These are phyloP conservation scores for Plenodomus tracheiphilus DNA, from an alignment of 2,329 filamentous ascomycete species.

Conservation along the genomic window DNA sequence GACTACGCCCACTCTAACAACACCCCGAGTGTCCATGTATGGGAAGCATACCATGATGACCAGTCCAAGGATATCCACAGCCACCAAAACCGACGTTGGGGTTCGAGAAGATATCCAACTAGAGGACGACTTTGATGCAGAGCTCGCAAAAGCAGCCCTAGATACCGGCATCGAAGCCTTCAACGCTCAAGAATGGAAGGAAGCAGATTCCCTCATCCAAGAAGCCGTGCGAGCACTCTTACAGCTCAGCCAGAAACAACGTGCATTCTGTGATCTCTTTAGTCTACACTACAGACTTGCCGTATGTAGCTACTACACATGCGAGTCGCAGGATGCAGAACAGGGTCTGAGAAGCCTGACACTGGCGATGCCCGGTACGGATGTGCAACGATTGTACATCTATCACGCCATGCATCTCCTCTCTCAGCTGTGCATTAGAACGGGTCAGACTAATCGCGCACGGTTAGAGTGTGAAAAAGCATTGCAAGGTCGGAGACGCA, in stretches of 20 bases:
- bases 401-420: constrained; percentile 29
- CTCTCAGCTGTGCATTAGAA: constrained; percentile 26
- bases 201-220: constrained; percentile 29
- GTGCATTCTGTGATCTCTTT: constrained; percentile 26
- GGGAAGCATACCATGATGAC: constrained; percentile 1
- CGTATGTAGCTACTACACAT: constrained; percentile 29
- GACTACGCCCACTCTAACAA: neutral
- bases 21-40: neutral
- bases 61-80: neutral
- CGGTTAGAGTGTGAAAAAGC: constrained; percentile 29
- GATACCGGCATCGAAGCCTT: constrained; percentile 27
- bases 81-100: neutral
- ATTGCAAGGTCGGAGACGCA: constrained; percentile 25
- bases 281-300: constrained; percentile 32
- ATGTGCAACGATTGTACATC: constrained; percentile 17
- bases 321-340: constrained; percentile 21
- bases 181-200: constrained; percentile 21
- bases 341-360: constrained; percentile 22
- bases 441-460: constrained; percentile 24
- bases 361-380: constrained; percentile 15
- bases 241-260: constrained; percentile 19
- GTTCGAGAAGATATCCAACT: constrained; percentile 6
- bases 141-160: constrained; percentile 31
- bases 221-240: constrained; percentile 30
- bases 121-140: constrained; percentile 31